Conservation (phyloP, 345 rosid genomes). For the Hibiscus trionum region DNA sequence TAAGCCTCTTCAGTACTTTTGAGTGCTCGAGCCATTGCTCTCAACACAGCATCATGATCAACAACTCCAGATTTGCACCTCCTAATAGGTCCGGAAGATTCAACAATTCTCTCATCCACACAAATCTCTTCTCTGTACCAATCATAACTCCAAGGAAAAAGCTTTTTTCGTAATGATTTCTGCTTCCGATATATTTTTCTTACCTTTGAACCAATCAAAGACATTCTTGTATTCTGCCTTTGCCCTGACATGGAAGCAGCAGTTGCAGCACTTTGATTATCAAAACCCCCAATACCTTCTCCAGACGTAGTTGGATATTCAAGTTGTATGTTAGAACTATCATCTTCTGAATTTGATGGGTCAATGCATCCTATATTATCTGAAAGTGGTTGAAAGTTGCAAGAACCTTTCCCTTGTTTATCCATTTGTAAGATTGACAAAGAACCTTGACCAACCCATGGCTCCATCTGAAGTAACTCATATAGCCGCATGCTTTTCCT, state of each 20-base stretch:
- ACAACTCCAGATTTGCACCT: slow-evolving; percentile 72
- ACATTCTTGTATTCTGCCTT: slow-evolving; percentile 48
- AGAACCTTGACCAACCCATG: slow-evolving; percentile 34
- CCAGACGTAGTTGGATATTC: slow-evolving; percentile 81
- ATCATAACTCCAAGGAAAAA: slow-evolving; percentile 96
- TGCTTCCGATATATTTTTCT: slow-evolving; percentile 66
- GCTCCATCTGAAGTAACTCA: slow-evolving; percentile 82
- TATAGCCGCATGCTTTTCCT: slow-evolving; percentile 76
- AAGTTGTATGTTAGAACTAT: slow-evolving; percentile 27
- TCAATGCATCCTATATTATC: slow-evolving; percentile 19
- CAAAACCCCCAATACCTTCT: slow-evolving; percentile 41
- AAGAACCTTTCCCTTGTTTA: slow-evolving; percentile 20
- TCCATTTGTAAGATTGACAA: slow-evolving; percentile 19
- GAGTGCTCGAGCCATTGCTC: slow-evolving; percentile 78
- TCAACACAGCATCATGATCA: slow-evolving; percentile 72
- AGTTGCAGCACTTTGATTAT: slow-evolving; percentile 20
- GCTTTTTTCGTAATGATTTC: slow-evolving; percentile 79
- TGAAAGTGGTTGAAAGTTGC: slow-evolving; percentile 23
- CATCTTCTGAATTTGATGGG: slow-evolving; percentile 29
- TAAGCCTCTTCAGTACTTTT: slow-evolving; percentile 72
- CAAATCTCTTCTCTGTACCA: slow-evolving; percentile 84
- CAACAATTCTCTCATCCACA: slow-evolving; percentile 52
- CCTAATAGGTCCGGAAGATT: slow-evolving; percentile 64
- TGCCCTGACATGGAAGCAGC: slow-evolving; percentile 33
- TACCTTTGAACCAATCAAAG: slow-evolving; percentile 56